Evolutionary conservation across 1,284 basidiomycete genomes (phyloP), one percentile per base, ranked within the genome.

Genomic region (Ustilago trichophora): DNA sequence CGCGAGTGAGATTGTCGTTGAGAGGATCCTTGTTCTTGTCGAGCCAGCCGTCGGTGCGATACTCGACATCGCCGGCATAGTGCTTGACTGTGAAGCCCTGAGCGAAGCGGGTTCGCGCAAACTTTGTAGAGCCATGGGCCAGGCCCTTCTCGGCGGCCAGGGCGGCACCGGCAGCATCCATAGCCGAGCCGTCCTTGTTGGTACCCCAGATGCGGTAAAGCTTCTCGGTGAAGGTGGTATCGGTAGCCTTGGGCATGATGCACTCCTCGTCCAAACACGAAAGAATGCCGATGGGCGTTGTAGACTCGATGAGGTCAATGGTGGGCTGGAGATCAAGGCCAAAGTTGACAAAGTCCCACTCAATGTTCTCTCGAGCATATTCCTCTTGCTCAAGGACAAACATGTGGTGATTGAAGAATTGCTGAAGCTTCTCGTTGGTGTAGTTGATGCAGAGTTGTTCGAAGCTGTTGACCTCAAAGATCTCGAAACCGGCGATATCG

Each of bases 21-120:
- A 99, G 85, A 0, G 96, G 96, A 78, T 99, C 96, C 83, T 97
- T 97, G 86, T 99, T 99, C 88, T 98, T 98, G 84, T 96, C 93
- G 63, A 99, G 85, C 96, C 96, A 99, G 9, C 93, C 91, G 33
- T 93, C 90, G 1, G 95, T 98, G 38, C 90, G 87, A 77, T 99
- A 99, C 78, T 98, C 94, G 76, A 99, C 96, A 62, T 90, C 90
- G 42, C 93, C 96, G 0, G 96, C 96, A 80, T 98, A 98, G 82
- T 99, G 96, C 71, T 92, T 89, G 56, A 99, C 87, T 63, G 93
- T 89, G 84, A 99, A 99, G 12, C 96, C 95, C 77, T 93, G 71
- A 38, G 92, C 90, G 79, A 98, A 96, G 7, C 94, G 87, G 7
- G 92, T 86, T 0, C 92, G 88, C 51, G 89, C 88, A 82, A 93